Conservation (phyloP, 2,329 filamentous ascomycete species). For the Ophiostoma populinum region DNA sequence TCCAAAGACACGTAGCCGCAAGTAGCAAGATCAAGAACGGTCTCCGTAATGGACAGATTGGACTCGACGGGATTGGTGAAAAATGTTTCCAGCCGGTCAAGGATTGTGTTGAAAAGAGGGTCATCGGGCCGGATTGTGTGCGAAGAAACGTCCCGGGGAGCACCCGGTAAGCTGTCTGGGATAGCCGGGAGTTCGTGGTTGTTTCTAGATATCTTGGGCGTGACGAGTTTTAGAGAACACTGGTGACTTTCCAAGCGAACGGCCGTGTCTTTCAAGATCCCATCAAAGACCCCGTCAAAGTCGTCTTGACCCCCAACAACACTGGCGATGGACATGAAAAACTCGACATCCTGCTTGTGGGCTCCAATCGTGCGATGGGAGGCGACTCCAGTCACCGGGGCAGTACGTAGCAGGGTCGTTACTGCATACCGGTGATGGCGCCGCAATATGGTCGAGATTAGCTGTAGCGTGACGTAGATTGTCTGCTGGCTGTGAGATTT, state of each 20-base stretch:
- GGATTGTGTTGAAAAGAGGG: conserved; percentile 44
- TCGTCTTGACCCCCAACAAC: conserved; percentile 50
- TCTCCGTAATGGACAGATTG: conserved; percentile 74
- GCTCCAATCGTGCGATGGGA: conserved; percentile 47
- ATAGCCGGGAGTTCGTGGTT: conserved; percentile 38
- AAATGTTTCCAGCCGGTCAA: conserved; percentile 57
- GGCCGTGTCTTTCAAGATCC: conserved; percentile 53
- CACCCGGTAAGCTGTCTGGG: conserved; percentile 38
- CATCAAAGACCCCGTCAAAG: conserved; percentile 57
- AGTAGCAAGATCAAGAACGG: conserved; percentile 63
- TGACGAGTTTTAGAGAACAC: conserved; percentile 53
- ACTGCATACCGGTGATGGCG: conserved; percentile 79
- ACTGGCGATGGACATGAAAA: conserved; percentile 51
- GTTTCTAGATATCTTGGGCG: conserved; percentile 38
- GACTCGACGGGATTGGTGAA: conserved; percentile 83
- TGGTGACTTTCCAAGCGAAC: conserved; percentile 53
- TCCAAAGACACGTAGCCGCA: conserved; percentile 76
- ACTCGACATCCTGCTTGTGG: conserved; percentile 58
- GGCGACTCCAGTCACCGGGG: conserved; percentile 25
- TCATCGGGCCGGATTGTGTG: conserved; percentile 47
- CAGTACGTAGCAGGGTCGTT: conserved; percentile 54
- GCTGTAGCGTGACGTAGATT: conserved; percentile 70
- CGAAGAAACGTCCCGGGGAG: conserved; percentile 39
- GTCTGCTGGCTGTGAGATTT: conserved; percentile 76
- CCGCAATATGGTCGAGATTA: conserved; percentile 71